Evolutionary conservation across 495 filamentous ascomycete genomes (phyloP).

Genomic region (Trichoderma orchidacearum): DNA sequence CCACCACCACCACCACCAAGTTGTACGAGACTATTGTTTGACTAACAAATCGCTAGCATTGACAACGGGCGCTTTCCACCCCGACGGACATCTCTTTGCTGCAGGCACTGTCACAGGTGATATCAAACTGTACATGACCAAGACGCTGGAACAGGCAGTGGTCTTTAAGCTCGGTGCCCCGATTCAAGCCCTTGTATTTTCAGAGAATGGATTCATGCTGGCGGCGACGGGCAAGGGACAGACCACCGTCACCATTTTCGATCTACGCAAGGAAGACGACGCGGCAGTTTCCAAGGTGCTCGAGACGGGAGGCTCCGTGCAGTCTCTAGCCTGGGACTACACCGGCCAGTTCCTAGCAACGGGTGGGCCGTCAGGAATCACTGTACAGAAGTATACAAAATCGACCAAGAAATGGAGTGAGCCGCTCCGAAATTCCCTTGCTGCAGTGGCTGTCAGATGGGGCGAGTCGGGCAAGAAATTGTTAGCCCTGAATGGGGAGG

Average conservation of each 20-base stretch:
- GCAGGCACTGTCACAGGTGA: conserved; percentile 62
- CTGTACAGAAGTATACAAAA: conserved; percentile 81
- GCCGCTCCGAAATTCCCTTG: conserved; percentile 59
- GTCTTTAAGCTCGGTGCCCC: conserved; percentile 53
- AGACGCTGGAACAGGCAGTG: conserved; percentile 54
- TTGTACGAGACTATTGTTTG: no score
- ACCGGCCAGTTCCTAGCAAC: conserved; percentile 85
- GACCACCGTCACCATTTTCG: conserved; percentile 71
- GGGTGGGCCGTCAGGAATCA: conserved; percentile 65
- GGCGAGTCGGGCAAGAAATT: conserved; percentile 60
- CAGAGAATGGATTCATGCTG: conserved; percentile 95
- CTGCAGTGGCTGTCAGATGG: conserved; percentile 64
- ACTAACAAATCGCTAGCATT: conserved; percentile 46
- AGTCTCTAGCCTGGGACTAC: conserved; percentile 77
- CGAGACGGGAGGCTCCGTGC: conserved; percentile 64
- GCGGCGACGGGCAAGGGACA: conserved; percentile 62
- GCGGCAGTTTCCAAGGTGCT: conserved; percentile 62
- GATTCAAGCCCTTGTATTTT: conserved; percentile 68
- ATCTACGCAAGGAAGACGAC: conserved; percentile 74
- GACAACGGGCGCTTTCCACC: conserved; percentile 75
- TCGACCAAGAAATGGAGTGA: conserved; percentile 77
- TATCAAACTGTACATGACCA: conserved; percentile 78
- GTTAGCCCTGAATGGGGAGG: conserved; percentile 58
- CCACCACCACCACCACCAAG: no score
- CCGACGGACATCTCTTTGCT: conserved; percentile 87